Conservation (phyloP, 2,329 filamentous ascomycete genomes). For the Blastomyces gilchristii region DNA sequence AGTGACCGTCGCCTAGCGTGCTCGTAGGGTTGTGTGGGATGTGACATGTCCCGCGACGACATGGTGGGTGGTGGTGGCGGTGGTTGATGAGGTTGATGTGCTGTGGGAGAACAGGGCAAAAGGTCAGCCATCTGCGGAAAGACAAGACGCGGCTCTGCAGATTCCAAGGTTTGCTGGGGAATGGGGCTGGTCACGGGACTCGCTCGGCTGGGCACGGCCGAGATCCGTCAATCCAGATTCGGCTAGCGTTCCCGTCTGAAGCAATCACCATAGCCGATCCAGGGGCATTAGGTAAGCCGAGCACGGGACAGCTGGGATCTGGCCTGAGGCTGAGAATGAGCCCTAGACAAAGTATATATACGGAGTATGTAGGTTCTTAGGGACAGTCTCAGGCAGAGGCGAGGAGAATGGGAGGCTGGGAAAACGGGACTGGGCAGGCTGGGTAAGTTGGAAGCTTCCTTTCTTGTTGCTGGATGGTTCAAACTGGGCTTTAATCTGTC, state of each 20-base stretch:
- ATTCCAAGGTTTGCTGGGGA: slow-evolving; percentile 12
- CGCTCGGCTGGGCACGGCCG: slow-evolving; percentile 17
- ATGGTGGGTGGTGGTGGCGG: slow-evolving; percentile 7
- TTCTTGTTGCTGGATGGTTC: not conserved
- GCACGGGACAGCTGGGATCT: not conserved
- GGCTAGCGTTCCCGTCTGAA: slow-evolving; percentile 29
- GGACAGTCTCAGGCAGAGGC: not conserved
- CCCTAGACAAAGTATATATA: not conserved
- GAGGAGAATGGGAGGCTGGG: not conserved
- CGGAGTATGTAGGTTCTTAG: not conserved
- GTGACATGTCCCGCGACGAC: slow-evolving; percentile 28
- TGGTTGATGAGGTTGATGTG: not conserved
- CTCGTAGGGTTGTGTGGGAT: slow-evolving; percentile 25
- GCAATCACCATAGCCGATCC: slow-evolving; percentile 19
- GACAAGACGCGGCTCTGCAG: slow-evolving; percentile 14
- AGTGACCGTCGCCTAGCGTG: slow-evolving; percentile 27
- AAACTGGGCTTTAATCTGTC: not conserved
- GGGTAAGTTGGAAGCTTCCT: not conserved
- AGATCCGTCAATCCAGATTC: slow-evolving; percentile 18
- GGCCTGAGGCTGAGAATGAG: not conserved
- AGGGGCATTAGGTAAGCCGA: slow-evolving; percentile 11
- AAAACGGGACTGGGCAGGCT: not conserved
- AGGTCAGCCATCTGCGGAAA: slow-evolving; percentile 10
- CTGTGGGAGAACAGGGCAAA: slow-evolving; percentile 4
- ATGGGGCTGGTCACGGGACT: slow-evolving; percentile 16